phyloP scores from a whole-genome alignment of 257 asterid species.

The Solanum ossicruentum region DNA sequence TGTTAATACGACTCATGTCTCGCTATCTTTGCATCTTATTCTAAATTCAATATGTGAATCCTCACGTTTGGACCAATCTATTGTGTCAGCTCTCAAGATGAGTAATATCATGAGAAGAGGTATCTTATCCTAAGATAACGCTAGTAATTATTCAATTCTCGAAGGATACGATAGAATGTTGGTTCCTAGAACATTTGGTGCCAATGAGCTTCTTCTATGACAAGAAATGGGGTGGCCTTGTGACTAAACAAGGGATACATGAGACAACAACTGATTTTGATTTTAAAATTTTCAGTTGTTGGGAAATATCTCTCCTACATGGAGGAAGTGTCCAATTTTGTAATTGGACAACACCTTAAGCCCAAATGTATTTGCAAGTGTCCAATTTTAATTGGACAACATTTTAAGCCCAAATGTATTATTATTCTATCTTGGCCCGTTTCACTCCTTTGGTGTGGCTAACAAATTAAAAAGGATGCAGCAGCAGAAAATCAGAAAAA shows the following conservation, averaged over 20 bases:
- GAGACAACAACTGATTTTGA: constrained; percentile 83
- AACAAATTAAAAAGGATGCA: too few species aligned
- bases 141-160: constrained; percentile 53
- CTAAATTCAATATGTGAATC: background rate
- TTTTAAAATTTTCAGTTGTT: constrained; percentile 81
- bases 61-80: background rate
- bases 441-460: too few species aligned
- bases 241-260: constrained; percentile 65
- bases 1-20: background rate
- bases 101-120: constrained; percentile 41
- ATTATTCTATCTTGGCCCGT: too few species aligned
- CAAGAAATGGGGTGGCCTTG: constrained; percentile 79
- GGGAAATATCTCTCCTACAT: too few species aligned
- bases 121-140: constrained; percentile 38
- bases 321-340: too few species aligned
- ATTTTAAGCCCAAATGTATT: too few species aligned
- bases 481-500: too few species aligned
- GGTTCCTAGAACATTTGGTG: constrained; percentile 68
- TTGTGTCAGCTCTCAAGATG: background rate
- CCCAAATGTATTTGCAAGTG: too few species aligned
- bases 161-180: constrained; percentile 71
- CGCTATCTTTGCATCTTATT: background rate
- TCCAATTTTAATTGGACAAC: too few species aligned
- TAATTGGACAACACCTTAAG: too few species aligned
- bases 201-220: constrained; percentile 71